Percentiles rank a stretch among this genome's conserved stretches.
Conservation (phyloP, 2,329 filamentous ascomycete species). For the Diaporthe velutina region DNA sequence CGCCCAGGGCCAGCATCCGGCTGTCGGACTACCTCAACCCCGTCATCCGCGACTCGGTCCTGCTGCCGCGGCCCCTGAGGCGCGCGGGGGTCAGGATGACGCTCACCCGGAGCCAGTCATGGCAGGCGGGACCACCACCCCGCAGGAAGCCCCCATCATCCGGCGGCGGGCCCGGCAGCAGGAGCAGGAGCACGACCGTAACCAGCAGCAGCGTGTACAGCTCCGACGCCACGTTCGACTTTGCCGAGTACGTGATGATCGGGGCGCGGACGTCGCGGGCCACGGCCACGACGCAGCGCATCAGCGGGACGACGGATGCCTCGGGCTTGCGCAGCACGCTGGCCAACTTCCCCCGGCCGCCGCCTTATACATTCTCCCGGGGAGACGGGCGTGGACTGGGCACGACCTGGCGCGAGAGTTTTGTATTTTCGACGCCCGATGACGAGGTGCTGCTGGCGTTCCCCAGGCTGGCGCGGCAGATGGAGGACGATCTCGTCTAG, state of each 20-base stretch:
- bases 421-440: neutral
- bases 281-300: constrained; percentile 40
- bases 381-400: neutral
- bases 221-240: neutral
- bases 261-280: neutral
- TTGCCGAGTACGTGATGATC: neutral
- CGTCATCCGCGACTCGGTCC: neutral
- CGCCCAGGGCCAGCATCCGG: neutral
- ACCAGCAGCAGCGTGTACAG: constrained; percentile 3
- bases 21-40: constrained; percentile 14
- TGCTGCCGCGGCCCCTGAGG: neutral
- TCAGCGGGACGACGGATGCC: constrained; percentile 39
- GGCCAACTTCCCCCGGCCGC: constrained; percentile 4
- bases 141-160: neutral
- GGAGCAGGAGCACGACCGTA: neutral
- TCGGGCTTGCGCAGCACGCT: constrained; percentile 3
- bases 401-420: constrained; percentile 4
- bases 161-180: neutral
- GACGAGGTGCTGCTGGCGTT: constrained; percentile 25
- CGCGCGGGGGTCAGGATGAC: neutral
- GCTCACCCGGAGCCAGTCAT: neutral
- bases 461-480: neutral
- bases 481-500: neutral
- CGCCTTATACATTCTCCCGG: neutral
- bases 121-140: neutral